Base-by-base conservation (phyloP, 345 rosid species). In the Odontarrhena argentea region DNA sequence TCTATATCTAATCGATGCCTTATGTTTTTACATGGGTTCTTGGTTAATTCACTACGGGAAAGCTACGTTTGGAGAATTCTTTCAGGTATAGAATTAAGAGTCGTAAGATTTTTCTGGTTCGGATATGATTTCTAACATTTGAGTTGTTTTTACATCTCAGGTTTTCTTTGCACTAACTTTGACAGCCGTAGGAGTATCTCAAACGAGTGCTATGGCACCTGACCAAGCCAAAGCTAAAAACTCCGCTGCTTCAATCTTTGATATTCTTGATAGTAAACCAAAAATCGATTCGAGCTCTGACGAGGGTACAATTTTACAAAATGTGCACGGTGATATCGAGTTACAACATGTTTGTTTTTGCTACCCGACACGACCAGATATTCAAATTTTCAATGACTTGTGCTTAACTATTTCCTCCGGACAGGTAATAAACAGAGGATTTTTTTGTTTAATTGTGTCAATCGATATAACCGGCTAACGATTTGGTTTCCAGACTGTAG, bases 81-180 rank as follows among this genome's bases (percentile, higher is more conserved):
- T 89, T 83, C 87, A 72, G 87, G 97, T 91, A 59, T 32, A 68
- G 45, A 44, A n/a, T n/a, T n/a, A n/a, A 48, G 14, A 37, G 35
- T 3, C 50, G 0, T 3, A 32, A 6, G 1, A 0, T 46, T 25
- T 3, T 44, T 71, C 55, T 45, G 56, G 68, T 66, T 47, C 30
- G 43, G 67, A 66, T 59, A 32, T 32, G 36, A 6, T 32, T 32
- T 32, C 36, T 26, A 41, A 2, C 5, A 12, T 55, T 35, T 5
- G 13, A 60, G 1, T 36, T 26, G 18, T 41, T 51, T 13, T 32
- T 1, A 32, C 36, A 32, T 38, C 15, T 44, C 56, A 80, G 83
- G 85, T 82, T 60, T 86, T 89, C 82, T 87, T 89, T 58, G 96
- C 98, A 37, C 46, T 89, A 65, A 86, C 91, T 28, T 76, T 89